Base-by-base conservation (phyloP, 1,284 basidiomycete genomes). In the Cutaneotrichosporon cyanovorans region DNA sequence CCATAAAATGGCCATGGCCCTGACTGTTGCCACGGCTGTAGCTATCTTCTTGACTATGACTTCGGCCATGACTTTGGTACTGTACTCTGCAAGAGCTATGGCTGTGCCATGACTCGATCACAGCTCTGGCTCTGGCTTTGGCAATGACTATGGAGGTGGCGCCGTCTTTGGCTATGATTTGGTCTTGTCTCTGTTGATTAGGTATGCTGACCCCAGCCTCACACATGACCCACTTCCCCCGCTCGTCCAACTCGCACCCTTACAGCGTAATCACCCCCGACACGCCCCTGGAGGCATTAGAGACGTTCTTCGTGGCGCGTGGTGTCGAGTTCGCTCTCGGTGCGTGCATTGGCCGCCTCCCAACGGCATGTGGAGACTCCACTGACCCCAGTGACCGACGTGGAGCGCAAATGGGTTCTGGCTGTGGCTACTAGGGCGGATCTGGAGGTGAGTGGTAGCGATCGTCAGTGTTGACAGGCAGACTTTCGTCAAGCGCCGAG, bases 231-330 rank as follows among this genome's bases (percentile, higher is more conserved):
- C 83, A 79, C 60, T 92, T 92, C 73, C 77, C 80, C 56, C 79
- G 85, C 16, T 76, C 76, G 4, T 61, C 63, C 6, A 69, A 77
- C n/a, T 76, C 77, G 2, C 60, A 65, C 25, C 66, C 68, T 1
- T 92, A 91, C 71, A 83, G 81, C 2, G 70, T 84, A 45, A 86
- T 92, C 56, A 86, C 87, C 2, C 87, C 87, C 2, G 74, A 79
- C 40, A 84, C 87, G 5, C 77, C 84, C 1, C 76, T 91, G 6
- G 77, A 79, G 3, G 84, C 86, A 15, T 73, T 91, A 15, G 87
- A 89, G 58, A 73, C 73, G 12, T 92, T 91, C 69, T 74, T 91
- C 53, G 43, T 75, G 52, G 54, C 73, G 21, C 83, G 84, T 53
- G 77, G 53, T 16, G 55, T 60, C 6, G 64, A 84, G 32, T 90